Percentiles rank a stretch among this genome's conserved stretches.
These are phyloP conservation scores for Dichotomocladium elegans DNA, from an alignment of 371 early-diverging fungal genomes.

Conservation along the genomic window DNA sequence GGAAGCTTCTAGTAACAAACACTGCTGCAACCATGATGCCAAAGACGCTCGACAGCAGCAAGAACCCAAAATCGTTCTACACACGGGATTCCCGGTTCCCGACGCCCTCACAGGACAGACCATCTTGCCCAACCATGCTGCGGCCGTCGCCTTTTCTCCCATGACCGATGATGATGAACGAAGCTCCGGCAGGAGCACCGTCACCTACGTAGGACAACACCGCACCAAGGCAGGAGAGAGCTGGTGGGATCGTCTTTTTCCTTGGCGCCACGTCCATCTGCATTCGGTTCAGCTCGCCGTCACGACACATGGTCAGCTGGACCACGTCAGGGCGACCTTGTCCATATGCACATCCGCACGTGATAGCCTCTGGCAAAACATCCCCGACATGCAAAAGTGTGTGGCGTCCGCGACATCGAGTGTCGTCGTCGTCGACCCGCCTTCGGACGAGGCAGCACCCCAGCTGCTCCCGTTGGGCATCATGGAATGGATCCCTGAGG, in stretches of 20 bases:
- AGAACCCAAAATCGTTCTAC: slow-evolving; percentile 18
- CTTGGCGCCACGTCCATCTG: slow-evolving; percentile 33
- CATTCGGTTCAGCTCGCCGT: slow-evolving; percentile 26
- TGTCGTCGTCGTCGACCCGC: background rate
- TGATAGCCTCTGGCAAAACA: slow-evolving; percentile 11
- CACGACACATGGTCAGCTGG: background rate
- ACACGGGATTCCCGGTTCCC: slow-evolving; percentile 32
- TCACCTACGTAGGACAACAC: too few species aligned
- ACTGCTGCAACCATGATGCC: background rate
- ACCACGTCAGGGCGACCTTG: slow-evolving; percentile 12
- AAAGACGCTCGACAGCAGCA: too few species aligned
- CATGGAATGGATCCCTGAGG: slow-evolving; percentile 6
- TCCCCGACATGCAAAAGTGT: slow-evolving; percentile 13
- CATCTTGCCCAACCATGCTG: slow-evolving; percentile 14
- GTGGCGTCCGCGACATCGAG: slow-evolving; percentile 3
- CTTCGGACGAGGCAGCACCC: background rate
- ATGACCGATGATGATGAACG: slow-evolving; percentile 3
- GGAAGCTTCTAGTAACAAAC: too few species aligned
- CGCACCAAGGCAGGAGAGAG: slow-evolving; percentile 20
- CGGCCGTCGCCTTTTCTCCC: slow-evolving; percentile 34
- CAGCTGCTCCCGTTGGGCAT: slow-evolving; percentile 3
- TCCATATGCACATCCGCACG: slow-evolving; percentile 26
- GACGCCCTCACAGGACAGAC: slow-evolving; percentile 19
- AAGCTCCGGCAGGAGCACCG: background rate
- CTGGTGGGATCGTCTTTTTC: slow-evolving; percentile 41